Evolutionary conservation across 2,329 filamentous ascomycete species (phyloP).

Genomic region (Trichoderma sp.): DNA sequence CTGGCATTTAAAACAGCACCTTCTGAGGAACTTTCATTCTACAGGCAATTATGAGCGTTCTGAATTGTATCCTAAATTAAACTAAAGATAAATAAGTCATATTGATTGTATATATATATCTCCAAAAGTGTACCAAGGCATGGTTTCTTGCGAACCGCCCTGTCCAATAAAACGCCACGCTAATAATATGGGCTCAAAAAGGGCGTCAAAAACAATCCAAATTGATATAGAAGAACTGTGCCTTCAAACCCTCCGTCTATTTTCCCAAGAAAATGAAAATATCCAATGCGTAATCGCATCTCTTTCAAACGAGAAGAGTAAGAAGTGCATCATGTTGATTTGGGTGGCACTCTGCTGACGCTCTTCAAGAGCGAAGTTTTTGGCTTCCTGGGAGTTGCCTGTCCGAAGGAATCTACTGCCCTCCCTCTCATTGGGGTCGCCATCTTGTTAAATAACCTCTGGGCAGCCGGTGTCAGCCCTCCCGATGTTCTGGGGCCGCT

Average conservation of each 20-base stretch:
- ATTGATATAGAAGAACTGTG: neutral
- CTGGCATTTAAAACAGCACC: neutral
- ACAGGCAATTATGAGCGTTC: neutral
- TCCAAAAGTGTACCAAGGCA: neutral
- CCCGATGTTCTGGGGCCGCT: constrained; percentile 62
- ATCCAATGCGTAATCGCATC: neutral
- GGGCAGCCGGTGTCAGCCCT: constrained; percentile 72
- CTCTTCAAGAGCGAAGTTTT: constrained; percentile 44
- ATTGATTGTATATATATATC: neutral
- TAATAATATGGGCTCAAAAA: neutral
- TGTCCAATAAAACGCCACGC: neutral
- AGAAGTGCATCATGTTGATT: constrained; percentile 24
- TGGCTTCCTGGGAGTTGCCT: constrained; percentile 42
- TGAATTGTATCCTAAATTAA: neutral
- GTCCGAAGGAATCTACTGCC: constrained; percentile 38
- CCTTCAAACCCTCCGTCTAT: neutral
- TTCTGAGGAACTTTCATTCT: neutral
- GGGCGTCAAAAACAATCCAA: neutral
- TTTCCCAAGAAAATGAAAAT: neutral
- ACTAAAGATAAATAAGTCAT: neutral
- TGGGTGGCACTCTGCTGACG: constrained; percentile 34
- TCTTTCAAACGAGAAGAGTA: neutral
- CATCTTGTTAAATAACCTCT: constrained; percentile 66
- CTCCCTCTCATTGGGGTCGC: constrained; percentile 45
- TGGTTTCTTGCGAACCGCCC: neutral